Evolutionary conservation across 495 filamentous ascomycete genomes (phyloP).

Genomic region (Podospora anserina): DNA sequence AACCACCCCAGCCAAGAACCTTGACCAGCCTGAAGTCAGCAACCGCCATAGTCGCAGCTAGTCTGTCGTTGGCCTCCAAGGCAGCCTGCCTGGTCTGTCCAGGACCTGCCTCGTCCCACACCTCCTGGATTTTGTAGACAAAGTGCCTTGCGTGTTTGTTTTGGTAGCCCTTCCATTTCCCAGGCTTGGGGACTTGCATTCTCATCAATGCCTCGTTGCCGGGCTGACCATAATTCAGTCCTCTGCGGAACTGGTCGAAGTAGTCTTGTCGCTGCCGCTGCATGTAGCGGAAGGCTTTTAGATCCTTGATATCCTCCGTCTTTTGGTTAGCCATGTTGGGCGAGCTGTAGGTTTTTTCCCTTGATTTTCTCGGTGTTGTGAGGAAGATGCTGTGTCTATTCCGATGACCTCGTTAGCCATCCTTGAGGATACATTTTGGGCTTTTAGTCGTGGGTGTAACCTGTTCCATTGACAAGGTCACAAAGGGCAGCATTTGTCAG

Average conservation of each 20-base stretch:
- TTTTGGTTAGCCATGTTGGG: background rate
- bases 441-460: background rate
- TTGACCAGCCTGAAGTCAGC: constrained; percentile 8
- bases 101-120: constrained; percentile 3
- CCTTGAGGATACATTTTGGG: background rate
- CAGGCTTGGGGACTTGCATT: background rate
- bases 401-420: background rate
- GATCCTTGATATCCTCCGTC: background rate
- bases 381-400: background rate
- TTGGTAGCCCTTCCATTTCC: background rate
- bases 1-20: constrained; percentile 10
- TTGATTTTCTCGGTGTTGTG: background rate
- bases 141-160: no score
- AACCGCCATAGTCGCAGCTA: background rate
- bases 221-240: background rate
- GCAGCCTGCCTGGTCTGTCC: background rate
- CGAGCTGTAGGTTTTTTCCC: background rate
- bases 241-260: constrained; percentile 1
- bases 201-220: background rate
- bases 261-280: background rate
- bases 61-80: background rate
- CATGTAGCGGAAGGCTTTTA: background rate
- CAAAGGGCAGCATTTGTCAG: background rate
- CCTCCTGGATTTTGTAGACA: background rate
- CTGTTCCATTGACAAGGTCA: background rate